These are phyloP conservation scores for Populus tomentosa DNA, from an alignment of 441 rosid genomes.

Conservation along the genomic window DNA sequence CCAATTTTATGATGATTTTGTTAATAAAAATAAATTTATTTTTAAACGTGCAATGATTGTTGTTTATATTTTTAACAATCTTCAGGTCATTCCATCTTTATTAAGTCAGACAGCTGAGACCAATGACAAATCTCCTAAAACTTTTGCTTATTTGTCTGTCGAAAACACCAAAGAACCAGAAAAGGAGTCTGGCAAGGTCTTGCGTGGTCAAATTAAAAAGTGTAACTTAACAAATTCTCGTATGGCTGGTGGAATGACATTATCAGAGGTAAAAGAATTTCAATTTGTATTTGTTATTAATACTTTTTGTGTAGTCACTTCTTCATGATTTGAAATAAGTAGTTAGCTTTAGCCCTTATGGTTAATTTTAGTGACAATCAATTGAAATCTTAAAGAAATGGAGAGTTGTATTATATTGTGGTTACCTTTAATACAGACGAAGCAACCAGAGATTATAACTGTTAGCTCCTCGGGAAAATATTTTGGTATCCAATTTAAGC, in stretches of 20 bases:
- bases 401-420: not conserved
- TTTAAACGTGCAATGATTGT: not conserved
- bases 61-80: conserved; percentile 4
- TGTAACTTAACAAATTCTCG: conserved; percentile 67
- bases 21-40: not conserved
- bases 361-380: not conserved
- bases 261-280: conserved; percentile 58
- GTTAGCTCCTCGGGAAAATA: conserved; percentile 58
- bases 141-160: conserved; percentile 68
- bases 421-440: conserved; percentile 47
- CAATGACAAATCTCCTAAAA: conserved; percentile 27
- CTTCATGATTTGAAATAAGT: too few species aligned
- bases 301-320: not conserved
- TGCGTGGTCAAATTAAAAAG: conserved; percentile 58
- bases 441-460: conserved; percentile 55
- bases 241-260: conserved; percentile 49
- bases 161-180: conserved; percentile 35
- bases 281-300: not conserved
- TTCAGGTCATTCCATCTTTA: conserved; percentile 82
- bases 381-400: not conserved
- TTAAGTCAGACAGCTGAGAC: conserved; percentile 35
- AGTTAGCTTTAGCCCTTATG: not conserved
- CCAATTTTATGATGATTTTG: not conserved
- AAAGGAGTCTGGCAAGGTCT: not conserved
- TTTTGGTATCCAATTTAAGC: conserved; percentile 58